Evolutionary conservation across 192 early-diverging fungal species (phyloP).

Genomic region (Coemansia erecta): DNA sequence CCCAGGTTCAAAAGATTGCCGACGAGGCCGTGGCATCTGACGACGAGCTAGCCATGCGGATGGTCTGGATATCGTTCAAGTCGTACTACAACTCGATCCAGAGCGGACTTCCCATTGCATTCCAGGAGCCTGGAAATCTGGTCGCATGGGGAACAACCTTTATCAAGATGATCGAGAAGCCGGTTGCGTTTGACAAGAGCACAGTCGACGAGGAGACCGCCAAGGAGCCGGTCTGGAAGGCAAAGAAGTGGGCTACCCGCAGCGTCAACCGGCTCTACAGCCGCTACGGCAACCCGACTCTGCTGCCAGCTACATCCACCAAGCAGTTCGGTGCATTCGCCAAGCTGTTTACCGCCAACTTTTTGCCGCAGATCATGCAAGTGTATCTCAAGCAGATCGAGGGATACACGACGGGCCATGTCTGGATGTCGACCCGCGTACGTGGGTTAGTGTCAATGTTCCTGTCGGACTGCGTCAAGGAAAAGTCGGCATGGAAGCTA

Average conservation of each 20-base stretch:
- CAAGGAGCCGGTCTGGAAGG: constrained; percentile 86
- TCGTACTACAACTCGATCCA: constrained; percentile 74
- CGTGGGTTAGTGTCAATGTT: constrained; percentile 72
- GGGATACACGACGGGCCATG: constrained; percentile 64
- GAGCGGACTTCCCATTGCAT: constrained; percentile 44
- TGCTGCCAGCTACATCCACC: constrained; percentile 52
- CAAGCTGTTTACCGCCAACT: constrained; percentile 79
- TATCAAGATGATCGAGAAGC: constrained; percentile 74
- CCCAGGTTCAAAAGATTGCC: constrained; percentile 75
- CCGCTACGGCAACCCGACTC: constrained; percentile 70
- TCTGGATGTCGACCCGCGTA: constrained; percentile 71
- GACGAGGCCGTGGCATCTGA: constrained; percentile 59
- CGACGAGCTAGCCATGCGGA: constrained; percentile 74
- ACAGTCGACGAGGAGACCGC: constrained; percentile 67
- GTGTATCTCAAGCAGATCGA: constrained; percentile 86
- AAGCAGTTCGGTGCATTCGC: constrained; percentile 66
- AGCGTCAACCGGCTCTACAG: constrained; percentile 83
- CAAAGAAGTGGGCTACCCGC: constrained; percentile 92
- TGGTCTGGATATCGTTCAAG: constrained; percentile 84
- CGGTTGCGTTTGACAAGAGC: constrained; percentile 60
- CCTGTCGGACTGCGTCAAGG: constrained; percentile 80
- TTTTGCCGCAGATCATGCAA: constrained; percentile 85
- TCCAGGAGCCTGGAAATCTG: constrained; percentile 68
- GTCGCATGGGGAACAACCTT: constrained; percentile 89
- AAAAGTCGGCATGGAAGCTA: constrained; percentile 87